A percentile compares a stretch with the other conserved stretches of the same genome.
Conservation (phyloP, 73 alveolate species). For the Uronychia setigera region DNA sequence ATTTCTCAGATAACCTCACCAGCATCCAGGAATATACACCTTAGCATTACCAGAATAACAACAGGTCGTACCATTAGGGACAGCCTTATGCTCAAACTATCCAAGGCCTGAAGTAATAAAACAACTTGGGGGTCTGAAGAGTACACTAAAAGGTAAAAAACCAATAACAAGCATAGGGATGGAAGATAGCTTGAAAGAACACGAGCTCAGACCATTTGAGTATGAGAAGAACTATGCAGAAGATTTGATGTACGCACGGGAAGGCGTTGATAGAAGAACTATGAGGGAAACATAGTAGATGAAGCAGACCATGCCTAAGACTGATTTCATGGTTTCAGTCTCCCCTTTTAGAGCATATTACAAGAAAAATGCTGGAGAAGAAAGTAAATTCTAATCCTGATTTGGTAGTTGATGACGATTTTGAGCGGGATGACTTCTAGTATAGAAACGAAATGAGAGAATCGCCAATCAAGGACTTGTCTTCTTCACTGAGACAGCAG, state of each 20-base stretch:
- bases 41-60: too few relatives aligned
- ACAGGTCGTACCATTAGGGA: too few relatives aligned
- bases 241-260: background rate
- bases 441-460: too few relatives aligned
- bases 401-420: background rate
- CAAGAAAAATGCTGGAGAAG: background rate
- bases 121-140: background rate
- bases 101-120: background rate
- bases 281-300: background rate
- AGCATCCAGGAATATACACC: too few relatives aligned
- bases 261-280: background rate
- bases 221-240: background rate
- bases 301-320: background rate
- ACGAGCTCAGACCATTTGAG: background rate
- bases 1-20: too few relatives aligned
- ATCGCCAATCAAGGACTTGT: too few relatives aligned
- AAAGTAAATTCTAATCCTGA: background rate
- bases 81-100: background rate
- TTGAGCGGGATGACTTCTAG: background rate
- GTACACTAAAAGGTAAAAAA: background rate
- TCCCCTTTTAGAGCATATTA: background rate
- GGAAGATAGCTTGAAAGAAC: background rate
- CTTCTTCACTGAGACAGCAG: too few relatives aligned
- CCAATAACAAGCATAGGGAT: background rate
- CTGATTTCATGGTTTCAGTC: background rate